Evolutionary conservation across 2,329 filamentous ascomycete species (phyloP).

Genomic region (Acarospora socialis): DNA sequence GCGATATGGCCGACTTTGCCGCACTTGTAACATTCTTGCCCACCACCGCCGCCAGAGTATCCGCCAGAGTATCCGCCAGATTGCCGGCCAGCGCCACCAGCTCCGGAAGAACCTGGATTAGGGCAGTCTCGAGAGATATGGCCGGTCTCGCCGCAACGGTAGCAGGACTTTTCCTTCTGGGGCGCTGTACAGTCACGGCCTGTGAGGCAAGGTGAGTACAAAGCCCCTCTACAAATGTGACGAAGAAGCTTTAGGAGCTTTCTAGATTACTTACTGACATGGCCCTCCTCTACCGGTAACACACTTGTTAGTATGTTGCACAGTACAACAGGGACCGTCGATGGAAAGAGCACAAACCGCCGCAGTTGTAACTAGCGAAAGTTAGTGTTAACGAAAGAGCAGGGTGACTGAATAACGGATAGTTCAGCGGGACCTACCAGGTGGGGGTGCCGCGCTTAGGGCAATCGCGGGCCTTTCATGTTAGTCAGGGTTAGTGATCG

Average conservation of each 20-base stretch:
- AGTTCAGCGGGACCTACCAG: slow-evolving; percentile 44
- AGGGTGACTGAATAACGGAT: slow-evolving; percentile 1
- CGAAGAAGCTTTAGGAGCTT: slow-evolving; percentile 6
- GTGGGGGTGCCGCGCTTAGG: slow-evolving; percentile 70
- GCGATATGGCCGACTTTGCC: slow-evolving; percentile 94
- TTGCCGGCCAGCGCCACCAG: slow-evolving; percentile 31
- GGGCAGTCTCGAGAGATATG: slow-evolving; percentile 85
- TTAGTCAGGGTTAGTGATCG: slow-evolving; percentile 19
- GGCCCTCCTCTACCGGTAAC: slow-evolving; percentile 44
- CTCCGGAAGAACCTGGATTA: slow-evolving; percentile 30
- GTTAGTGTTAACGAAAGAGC: slow-evolving; percentile 11
- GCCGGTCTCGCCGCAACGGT: slow-evolving; percentile 38
- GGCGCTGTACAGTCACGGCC: slow-evolving; percentile 84
- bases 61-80: slow-evolving; percentile 32
- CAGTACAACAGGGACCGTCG: slow-evolving; percentile 7
- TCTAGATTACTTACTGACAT: slow-evolving; percentile 51
- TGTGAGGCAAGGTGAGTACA: slow-evolving; percentile 24
- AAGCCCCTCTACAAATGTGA: slow-evolving; percentile 7
- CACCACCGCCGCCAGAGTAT: slow-evolving; percentile 29
- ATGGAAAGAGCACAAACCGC: slow-evolving; percentile 39
- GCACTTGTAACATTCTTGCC: slow-evolving; percentile 92
- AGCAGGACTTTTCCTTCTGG: slow-evolving; percentile 67
- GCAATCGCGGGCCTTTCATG: slow-evolving; percentile 61
- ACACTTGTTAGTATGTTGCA: slow-evolving; percentile 10
- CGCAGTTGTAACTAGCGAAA: slow-evolving; percentile 59